A percentile compares a stretch with the other conserved stretches of the same genome.
Evolutionary conservation across 192 early-diverging fungal genomes (phyloP).

Genomic region (Entophlyctis helioformis): DNA sequence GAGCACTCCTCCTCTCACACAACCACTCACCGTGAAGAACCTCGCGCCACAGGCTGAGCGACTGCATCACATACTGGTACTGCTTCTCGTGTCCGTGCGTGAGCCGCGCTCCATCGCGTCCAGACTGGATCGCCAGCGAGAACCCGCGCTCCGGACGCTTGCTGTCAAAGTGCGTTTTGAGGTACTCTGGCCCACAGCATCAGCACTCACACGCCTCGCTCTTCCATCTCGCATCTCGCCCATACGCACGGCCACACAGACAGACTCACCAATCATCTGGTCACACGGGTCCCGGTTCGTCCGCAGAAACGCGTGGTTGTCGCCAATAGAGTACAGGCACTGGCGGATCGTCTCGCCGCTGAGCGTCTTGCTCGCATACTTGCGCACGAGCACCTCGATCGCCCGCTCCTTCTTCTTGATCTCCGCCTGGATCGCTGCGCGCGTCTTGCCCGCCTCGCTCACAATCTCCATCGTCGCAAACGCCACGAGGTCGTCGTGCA

Average conservation of each 20-base stretch:
- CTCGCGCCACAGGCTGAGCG: conserved; percentile 89
- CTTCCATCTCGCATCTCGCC: too few relatives aligned
- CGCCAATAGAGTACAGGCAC: conserved; percentile 94
- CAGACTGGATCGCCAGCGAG: conserved; percentile 65
- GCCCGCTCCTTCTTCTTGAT: conserved; percentile 85
- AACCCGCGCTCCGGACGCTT: conserved; percentile 43
- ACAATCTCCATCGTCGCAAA: conserved; percentile 53
- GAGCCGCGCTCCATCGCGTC: conserved; percentile 73
- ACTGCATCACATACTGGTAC: conserved; percentile 88
- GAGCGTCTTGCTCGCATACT: conserved; percentile 49
- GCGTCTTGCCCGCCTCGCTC: conserved; percentile 15
- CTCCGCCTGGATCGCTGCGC: conserved; percentile 54
- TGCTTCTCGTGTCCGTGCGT: conserved; percentile 88
- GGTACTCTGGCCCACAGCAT: conserved; percentile 31
- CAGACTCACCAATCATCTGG: conserved; percentile 55
- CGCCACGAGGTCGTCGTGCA: conserved; percentile 70
- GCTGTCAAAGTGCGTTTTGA: conserved; percentile 61
- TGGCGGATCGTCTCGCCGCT: conserved; percentile 41
- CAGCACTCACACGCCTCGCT: too few relatives aligned
- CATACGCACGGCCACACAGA: neutral
- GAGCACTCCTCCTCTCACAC: conserved; percentile 1
- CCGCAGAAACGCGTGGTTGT: conserved; percentile 87
- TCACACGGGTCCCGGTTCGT: conserved; percentile 82
- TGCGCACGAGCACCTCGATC: conserved; percentile 72
- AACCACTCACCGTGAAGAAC: conserved; percentile 55